Evolutionary conservation across 2,329 filamentous ascomycete species (phyloP).

Genomic region (Cercospora sojina): DNA sequence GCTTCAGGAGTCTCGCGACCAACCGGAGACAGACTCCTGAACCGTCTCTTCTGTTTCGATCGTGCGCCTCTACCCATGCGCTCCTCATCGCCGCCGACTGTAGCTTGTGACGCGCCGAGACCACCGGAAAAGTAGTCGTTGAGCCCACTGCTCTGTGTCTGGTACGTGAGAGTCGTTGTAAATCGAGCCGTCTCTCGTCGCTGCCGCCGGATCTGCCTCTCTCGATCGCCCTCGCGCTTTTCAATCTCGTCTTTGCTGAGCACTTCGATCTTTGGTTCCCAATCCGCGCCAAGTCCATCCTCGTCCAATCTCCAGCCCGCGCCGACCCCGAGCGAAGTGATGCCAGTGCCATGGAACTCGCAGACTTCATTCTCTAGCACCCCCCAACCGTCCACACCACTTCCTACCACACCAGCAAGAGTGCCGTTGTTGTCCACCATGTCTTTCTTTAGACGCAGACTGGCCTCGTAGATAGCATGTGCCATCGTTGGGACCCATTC

Average conservation of each 20-base stretch:
- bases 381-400: constrained; percentile 64
- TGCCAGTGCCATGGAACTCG: constrained; percentile 50
- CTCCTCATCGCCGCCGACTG: constrained; percentile 58
- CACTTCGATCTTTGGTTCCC: constrained; percentile 54
- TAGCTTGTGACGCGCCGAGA: constrained; percentile 40
- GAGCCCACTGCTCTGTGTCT: constrained; percentile 45
- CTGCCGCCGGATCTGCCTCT: constrained; percentile 82
- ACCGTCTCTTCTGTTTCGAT: constrained; percentile 91
- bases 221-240: constrained; percentile 90
- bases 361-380: constrained; percentile 89
- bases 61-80: constrained; percentile 88
- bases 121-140: constrained; percentile 59
- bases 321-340: constrained; percentile 56
- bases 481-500: constrained; percentile 95
- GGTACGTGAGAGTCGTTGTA: constrained; percentile 42
- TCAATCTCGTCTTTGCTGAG: constrained; percentile 96
- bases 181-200: constrained; percentile 90
- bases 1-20: constrained; percentile 80
- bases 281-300: constrained; percentile 68
- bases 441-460: constrained; percentile 90
- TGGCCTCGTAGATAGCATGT: constrained; percentile 95
- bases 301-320: constrained; percentile 96
- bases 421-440: constrained; percentile 77
- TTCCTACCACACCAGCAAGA: constrained; percentile 66
- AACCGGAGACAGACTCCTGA: constrained; percentile 80